These are phyloP conservation scores for Hygrophila difformis DNA, from an alignment of 257 asterid genomes.

Conservation along the genomic window DNA sequence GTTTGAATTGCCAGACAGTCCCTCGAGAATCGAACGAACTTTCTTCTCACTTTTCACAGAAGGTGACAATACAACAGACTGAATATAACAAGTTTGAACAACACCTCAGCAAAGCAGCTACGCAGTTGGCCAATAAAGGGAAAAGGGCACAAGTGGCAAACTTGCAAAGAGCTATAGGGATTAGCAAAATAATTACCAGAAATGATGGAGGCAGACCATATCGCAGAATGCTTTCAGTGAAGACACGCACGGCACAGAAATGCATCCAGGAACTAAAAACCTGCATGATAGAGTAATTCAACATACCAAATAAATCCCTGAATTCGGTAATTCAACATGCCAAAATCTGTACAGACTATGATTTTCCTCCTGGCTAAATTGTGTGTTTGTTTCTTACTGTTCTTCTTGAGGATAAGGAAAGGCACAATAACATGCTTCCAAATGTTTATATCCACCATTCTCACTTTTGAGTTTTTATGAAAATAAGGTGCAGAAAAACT, in stretches of 20 bases:
- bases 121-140: background rate
- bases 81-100: slow-evolving; percentile 15
- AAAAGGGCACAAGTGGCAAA: too few species aligned
- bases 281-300: slow-evolving; percentile 29
- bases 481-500: too few species aligned
- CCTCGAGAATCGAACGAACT: slow-evolving; percentile 77
- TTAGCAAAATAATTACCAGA: slow-evolving; percentile 28
- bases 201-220: slow-evolving; percentile 78
- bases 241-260: slow-evolving; percentile 83
- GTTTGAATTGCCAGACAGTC: slow-evolving; percentile 59
- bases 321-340: background rate
- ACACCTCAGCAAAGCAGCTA: slow-evolving; percentile 2
- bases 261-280: slow-evolving; percentile 97
- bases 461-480: too few species aligned
- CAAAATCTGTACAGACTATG: too few species aligned
- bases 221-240: slow-evolving; percentile 83
- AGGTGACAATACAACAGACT: slow-evolving; percentile 88
- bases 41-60: slow-evolving; percentile 77
- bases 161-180: background rate
- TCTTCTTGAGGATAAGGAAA: background rate
- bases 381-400: background rate
- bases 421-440: background rate
- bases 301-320: slow-evolving; percentile 1
- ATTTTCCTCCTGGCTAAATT: background rate
- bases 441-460: too few species aligned